Percentiles rank a stretch among this genome's conserved stretches.
Evolutionary conservation across 306 rosid species (phyloP).

Genomic region (Quillaja saponaria): DNA sequence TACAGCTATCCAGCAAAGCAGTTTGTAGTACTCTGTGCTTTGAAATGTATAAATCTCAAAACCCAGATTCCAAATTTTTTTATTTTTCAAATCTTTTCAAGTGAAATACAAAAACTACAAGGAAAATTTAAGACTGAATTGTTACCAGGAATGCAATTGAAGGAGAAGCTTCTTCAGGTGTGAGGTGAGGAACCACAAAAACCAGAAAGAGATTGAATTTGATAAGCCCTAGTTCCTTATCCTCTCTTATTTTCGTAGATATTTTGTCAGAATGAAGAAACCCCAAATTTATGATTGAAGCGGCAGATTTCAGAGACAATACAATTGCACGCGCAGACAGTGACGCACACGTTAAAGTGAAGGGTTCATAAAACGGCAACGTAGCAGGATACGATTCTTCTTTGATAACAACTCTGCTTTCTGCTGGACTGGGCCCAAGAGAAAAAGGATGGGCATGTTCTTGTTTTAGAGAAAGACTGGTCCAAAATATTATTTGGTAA

Average conservation of each 20-base stretch:
- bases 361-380: neutral
- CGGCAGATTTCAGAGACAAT: slow-evolving; percentile 25
- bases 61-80: neutral
- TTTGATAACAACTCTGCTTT: too few species aligned
- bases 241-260: neutral
- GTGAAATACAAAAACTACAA: neutral
- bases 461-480: too few species aligned
- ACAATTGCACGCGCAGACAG: neutral
- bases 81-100: slow-evolving; percentile 5
- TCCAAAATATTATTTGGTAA: too few species aligned
- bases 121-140: slow-evolving; percentile 11
- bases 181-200: slow-evolving; percentile 8
- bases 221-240: slow-evolving; percentile 44
- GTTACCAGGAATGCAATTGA: slow-evolving; percentile 37
- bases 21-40: neutral
- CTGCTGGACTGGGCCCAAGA: too few species aligned
- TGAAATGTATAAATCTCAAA: slow-evolving; percentile 15
- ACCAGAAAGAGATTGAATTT: slow-evolving; percentile 9
- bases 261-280: too few species aligned
- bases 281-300: slow-evolving; percentile 17
- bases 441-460: too few species aligned
- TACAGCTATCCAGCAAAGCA: slow-evolving; percentile 6
- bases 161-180: slow-evolving; percentile 2
- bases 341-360: too few species aligned
- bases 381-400: neutral